Evolutionary conservation across 148 eudicot genomes (phyloP).

Genomic region (Rhododendron griersonianum): DNA sequence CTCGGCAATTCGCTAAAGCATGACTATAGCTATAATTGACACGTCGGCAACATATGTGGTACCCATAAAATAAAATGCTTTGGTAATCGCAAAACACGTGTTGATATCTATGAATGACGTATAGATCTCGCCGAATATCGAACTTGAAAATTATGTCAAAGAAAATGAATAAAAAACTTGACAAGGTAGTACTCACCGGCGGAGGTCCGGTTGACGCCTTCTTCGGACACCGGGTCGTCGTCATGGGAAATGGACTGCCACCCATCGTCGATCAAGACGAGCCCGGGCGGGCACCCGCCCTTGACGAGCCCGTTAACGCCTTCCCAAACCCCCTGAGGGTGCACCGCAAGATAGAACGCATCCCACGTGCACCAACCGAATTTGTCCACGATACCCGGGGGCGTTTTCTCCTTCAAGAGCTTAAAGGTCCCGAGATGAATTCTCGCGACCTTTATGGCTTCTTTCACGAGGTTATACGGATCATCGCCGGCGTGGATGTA

Average conservation of each 20-base stretch:
- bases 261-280: constrained; percentile 80
- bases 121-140: too few species aligned
- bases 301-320: constrained; percentile 67
- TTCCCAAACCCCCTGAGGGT: constrained; percentile 71
- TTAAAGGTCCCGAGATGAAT: constrained; percentile 70
- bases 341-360: constrained; percentile 78
- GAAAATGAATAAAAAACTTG: not conserved
- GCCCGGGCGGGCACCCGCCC: constrained; percentile 82
- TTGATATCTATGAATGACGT: too few species aligned
- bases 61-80: too few species aligned
- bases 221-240: constrained; percentile 61
- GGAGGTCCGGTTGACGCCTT: constrained; percentile 74
- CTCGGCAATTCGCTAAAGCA: too few species aligned
- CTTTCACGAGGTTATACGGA: constrained; percentile 61
- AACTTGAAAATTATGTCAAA: not conserved
- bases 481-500: constrained; percentile 66
- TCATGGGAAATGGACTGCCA: constrained; percentile 94
- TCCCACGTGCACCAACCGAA: constrained; percentile 99
- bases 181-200: constrained; percentile 48
- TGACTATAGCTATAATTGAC: too few species aligned
- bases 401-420: constrained; percentile 61
- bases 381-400: constrained; percentile 75
- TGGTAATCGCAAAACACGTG: too few species aligned
- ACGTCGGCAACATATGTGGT: too few species aligned
- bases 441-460: constrained; percentile 51